Conservation (phyloP, 306 rosid genomes). For the Acacia crassicarpa region DNA sequence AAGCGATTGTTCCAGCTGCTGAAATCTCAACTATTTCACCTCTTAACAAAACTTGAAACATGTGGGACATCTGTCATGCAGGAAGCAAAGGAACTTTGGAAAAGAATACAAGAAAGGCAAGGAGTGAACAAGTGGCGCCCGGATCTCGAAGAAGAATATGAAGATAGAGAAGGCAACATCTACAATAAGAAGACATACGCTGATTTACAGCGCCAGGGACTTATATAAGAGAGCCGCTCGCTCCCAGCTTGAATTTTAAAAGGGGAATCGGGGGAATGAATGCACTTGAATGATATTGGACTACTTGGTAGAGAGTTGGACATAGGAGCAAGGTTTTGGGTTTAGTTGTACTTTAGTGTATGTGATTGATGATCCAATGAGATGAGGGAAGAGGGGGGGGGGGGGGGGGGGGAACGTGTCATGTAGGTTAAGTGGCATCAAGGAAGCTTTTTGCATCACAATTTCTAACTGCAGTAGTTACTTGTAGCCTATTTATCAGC, state of each 20-base stretch:
- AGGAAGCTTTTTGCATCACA: background rate
- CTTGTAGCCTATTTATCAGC: background rate
- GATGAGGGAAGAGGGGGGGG: background rate
- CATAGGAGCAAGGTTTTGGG: background rate
- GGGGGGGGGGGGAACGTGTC: no score
- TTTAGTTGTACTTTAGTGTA: background rate
- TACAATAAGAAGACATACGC: constrained; percentile 93
- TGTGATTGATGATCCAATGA: constrained; percentile 4
- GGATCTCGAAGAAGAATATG: constrained; percentile 97
- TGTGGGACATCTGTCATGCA: constrained; percentile 36
- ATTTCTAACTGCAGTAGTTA: background rate
- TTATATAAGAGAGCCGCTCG: constrained; percentile 45
- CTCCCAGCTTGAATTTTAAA: background rate
- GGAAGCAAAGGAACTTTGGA: constrained; percentile 98
- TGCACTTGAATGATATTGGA: background rate
- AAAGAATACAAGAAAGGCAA: constrained; percentile 84
- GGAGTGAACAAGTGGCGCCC: constrained; percentile 99
- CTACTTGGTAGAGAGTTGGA: background rate
- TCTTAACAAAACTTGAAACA: background rate
- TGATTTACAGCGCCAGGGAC: constrained; percentile 97
- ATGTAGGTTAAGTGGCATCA: background rate
- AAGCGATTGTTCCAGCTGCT: background rate
- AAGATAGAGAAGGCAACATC: constrained; percentile 96
- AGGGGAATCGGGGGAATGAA: constrained; percentile 2
- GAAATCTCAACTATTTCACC: background rate